Conservation (phyloP, 805 yeast species). For the Kluyveromyces aestuarii region DNA sequence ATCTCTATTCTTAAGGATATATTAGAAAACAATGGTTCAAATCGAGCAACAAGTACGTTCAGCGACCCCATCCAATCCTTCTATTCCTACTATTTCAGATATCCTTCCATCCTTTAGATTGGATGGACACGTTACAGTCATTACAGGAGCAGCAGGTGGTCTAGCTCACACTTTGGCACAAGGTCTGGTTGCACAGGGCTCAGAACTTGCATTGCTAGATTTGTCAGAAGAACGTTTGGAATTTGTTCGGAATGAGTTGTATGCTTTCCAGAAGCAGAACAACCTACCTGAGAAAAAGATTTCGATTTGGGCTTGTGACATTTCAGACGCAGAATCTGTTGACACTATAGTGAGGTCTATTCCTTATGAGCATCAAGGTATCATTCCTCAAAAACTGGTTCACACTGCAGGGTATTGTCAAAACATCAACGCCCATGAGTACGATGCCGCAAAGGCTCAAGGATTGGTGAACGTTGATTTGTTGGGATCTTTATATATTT, state of each 20-base stretch:
- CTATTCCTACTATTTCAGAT: slow-evolving; percentile 27
- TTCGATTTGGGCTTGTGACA: slow-evolving; percentile 66
- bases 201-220: slow-evolving; percentile 66
- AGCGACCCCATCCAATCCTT: slow-evolving; percentile 17
- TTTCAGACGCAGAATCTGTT: slow-evolving; percentile 54
- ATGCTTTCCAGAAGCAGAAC: slow-evolving; percentile 37
- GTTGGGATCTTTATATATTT: slow-evolving; percentile 62
- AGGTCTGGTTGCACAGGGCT: slow-evolving; percentile 68
- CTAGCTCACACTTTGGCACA: slow-evolving; percentile 55
- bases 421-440: slow-evolving; percentile 68
- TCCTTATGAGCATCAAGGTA: slow-evolving; percentile 46
- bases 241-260: slow-evolving; percentile 42
- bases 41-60: slow-evolving; percentile 1
- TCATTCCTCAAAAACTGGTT: slow-evolving; percentile 54
- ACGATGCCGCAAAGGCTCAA: slow-evolving; percentile 64
- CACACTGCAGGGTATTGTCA: slow-evolving; percentile 85
- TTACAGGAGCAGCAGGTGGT: slow-evolving; percentile 82
- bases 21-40: neutral
- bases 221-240: slow-evolving; percentile 52
- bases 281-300: slow-evolving; percentile 28
- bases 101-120: slow-evolving; percentile 56
- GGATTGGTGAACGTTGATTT: slow-evolving; percentile 61
- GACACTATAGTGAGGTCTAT: slow-evolving; percentile 45
- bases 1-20: too few relatives aligned
- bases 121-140: slow-evolving; percentile 60